Conservation (phyloP, 2,329 filamentous ascomycete species). For the Peltaster fructicola region DNA sequence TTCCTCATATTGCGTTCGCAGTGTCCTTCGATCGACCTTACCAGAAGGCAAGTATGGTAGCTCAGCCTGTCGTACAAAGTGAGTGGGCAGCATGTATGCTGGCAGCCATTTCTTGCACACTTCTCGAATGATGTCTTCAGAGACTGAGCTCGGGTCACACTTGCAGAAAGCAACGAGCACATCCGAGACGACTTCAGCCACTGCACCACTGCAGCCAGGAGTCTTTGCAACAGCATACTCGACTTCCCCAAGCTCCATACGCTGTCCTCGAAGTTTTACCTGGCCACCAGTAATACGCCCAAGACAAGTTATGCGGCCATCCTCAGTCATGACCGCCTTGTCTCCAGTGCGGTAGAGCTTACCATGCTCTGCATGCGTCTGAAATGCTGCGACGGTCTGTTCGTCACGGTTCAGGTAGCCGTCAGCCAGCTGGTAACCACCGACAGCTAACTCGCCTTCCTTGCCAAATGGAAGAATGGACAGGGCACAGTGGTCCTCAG, state of each 20-base stretch:
- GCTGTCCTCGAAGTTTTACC: slow-evolving; percentile 63
- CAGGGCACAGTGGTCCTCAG: slow-evolving; percentile 9
- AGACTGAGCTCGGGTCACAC: slow-evolving; percentile 25
- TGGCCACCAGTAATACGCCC: slow-evolving; percentile 67
- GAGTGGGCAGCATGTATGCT: slow-evolving; percentile 63
- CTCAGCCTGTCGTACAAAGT: slow-evolving; percentile 44
- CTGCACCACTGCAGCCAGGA: slow-evolving; percentile 43
- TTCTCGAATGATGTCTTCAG: slow-evolving; percentile 30
- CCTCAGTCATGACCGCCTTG: slow-evolving; percentile 48
- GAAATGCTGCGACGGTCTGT: slow-evolving; percentile 54
- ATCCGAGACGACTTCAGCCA: slow-evolving; percentile 49
- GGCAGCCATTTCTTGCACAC: slow-evolving; percentile 62
- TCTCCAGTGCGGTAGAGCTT: slow-evolving; percentile 72
- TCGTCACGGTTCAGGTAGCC: slow-evolving; percentile 69
- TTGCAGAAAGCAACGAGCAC: slow-evolving; percentile 61
- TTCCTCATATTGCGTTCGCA: slow-evolving; percentile 39
- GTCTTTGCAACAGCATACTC: slow-evolving; percentile 51
- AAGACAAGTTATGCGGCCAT: slow-evolving; percentile 64
- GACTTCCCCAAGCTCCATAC: slow-evolving; percentile 41
- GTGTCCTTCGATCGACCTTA: slow-evolving; percentile 55
- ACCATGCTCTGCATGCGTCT: slow-evolving; percentile 46
- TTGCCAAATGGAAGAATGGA: slow-evolving; percentile 46
- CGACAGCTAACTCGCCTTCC: slow-evolving; percentile 63
- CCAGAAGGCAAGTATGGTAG: slow-evolving; percentile 69
- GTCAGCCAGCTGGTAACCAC: slow-evolving; percentile 60